These are phyloP conservation scores for Magnaporthales sp. DNA, from an alignment of 2,329 filamentous ascomycete genomes.

Conservation along the genomic window DNA sequence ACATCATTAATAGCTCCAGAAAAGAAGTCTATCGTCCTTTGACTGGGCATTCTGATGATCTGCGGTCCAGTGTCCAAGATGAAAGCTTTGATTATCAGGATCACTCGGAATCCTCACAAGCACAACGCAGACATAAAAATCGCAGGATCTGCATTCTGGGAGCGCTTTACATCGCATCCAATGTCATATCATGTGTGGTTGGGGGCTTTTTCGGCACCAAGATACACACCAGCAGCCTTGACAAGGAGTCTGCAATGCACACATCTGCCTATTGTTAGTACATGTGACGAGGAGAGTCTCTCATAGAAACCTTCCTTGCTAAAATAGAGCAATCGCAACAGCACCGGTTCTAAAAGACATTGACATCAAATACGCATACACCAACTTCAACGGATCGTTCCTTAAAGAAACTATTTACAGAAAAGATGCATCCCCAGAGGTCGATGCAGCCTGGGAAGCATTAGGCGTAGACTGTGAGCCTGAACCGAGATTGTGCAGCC, in stretches of 20 bases:
- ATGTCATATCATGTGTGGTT: slow-evolving; percentile 1
- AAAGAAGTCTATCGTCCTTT: not conserved
- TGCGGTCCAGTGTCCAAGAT: not conserved
- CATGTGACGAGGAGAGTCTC: not conserved
- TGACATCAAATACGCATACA: slow-evolving; percentile 19
- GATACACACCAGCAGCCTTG: not conserved
- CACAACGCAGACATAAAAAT: not conserved
- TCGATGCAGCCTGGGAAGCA: slow-evolving; percentile 46
- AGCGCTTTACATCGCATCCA: slow-evolving; percentile 2
- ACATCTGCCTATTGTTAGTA: slow-evolving; percentile 9
- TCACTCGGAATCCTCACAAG: not conserved
- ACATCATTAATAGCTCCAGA: not conserved
- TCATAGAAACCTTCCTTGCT: not conserved
- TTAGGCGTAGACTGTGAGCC: slow-evolving; percentile 24
- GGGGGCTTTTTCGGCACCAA: slow-evolving; percentile 5
- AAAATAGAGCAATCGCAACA: slow-evolving; percentile 6
- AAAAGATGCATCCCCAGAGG: slow-evolving; percentile 36
- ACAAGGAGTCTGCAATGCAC: slow-evolving; percentile 9
- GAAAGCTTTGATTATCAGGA: not conserved
- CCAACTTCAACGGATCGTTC: slow-evolving; percentile 48
- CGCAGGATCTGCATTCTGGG: not conserved
- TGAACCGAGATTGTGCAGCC: slow-evolving; percentile 14
- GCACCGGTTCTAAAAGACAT: slow-evolving; percentile 26
- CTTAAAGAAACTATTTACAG: slow-evolving; percentile 45
- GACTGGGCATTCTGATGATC: not conserved